Conservation (phyloP, 352 stramenopile genomes). For the Phytophthora palmivora region DNA sequence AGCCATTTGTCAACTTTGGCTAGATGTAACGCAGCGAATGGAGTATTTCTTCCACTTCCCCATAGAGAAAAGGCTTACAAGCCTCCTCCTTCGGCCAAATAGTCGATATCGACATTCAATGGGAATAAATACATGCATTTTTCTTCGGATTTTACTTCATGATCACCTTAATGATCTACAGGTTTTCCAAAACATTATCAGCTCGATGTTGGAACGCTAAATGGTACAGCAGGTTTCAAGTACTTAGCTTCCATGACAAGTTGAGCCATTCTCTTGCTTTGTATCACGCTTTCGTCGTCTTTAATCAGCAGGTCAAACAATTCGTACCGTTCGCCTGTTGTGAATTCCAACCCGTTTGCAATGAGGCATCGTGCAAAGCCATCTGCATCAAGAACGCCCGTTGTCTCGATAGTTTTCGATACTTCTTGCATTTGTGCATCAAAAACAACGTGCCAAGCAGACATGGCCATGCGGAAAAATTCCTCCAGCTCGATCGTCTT, state of each 20-base stretch:
- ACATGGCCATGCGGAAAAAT: constrained; percentile 51
- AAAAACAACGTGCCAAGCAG: constrained; percentile 51
- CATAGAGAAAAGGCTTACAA: constrained; percentile 37
- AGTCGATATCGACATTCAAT: constrained; percentile 24
- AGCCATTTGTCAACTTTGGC: constrained; percentile 84
- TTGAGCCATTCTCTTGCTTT: constrained; percentile 40
- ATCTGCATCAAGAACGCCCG: constrained; percentile 44
- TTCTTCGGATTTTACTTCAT: constrained; percentile 1
- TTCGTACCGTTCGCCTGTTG: constrained; percentile 60
- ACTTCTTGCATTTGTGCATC: constrained; percentile 39
- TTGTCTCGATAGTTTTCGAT: constrained; percentile 27
- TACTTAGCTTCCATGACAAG: constrained; percentile 47
- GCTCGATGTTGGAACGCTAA: not conserved
- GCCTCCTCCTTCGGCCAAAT: constrained; percentile 7
- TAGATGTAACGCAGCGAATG: constrained; percentile 37
- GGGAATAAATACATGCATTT: constrained; percentile 35
- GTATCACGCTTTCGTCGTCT: constrained; percentile 36
- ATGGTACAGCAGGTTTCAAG: constrained; percentile 4
- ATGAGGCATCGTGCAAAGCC: constrained; percentile 44
- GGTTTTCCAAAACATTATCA: not conserved
- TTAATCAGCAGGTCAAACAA: constrained; percentile 64
- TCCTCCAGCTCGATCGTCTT: constrained; percentile 52
- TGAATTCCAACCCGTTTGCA: constrained; percentile 55
- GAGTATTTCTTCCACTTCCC: constrained; percentile 34
- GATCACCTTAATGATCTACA: not conserved